phyloP scores from a whole-genome alignment of 371 early-diverging fungal species.

The Zychaea mexicana region DNA sequence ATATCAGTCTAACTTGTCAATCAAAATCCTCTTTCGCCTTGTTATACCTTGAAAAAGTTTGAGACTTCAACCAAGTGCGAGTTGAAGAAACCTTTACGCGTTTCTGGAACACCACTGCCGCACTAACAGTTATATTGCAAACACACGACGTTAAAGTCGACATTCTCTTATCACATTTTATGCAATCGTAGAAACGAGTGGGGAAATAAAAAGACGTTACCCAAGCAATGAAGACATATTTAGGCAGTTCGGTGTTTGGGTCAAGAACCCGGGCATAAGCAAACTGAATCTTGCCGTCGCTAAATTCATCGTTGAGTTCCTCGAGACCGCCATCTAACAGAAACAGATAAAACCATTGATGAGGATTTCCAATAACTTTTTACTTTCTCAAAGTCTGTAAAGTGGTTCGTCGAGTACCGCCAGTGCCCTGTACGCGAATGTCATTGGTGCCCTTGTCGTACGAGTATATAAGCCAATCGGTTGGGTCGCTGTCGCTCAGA shows the following conservation, averaged over 20 bases:
- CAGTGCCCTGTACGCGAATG: conserved; percentile 73
- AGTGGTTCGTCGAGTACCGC: no score
- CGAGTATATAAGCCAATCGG: conserved; percentile 81
- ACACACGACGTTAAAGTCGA: no score
- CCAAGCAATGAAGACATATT: conserved; percentile 93
- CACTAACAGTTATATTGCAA: conserved; percentile 75
- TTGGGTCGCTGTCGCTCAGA: conserved; percentile 55
- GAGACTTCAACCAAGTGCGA: conserved; percentile 82
- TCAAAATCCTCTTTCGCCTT: not conserved
- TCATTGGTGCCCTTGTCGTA: conserved; percentile 86
- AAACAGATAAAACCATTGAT: not conserved
- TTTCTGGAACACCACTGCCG: conserved; percentile 92
- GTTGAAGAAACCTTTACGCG: conserved; percentile 87
- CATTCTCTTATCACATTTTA: no score
- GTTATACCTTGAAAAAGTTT: conserved; percentile 69
- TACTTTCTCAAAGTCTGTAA: no score
- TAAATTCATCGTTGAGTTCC: conserved; percentile 89
- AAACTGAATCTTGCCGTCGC: conserved; percentile 88
- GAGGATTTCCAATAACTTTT: no score
- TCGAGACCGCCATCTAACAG: conserved; percentile 75
- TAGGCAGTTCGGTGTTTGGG: conserved; percentile 85
- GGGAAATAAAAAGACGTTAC: conserved; percentile 38
- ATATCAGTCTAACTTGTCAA: no score
- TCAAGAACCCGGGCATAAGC: conserved; percentile 86
- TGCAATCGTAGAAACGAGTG: conserved; percentile 2